Conservation (phyloP, 2,329 filamentous ascomycete genomes). For the Xylaria arbuscula region DNA sequence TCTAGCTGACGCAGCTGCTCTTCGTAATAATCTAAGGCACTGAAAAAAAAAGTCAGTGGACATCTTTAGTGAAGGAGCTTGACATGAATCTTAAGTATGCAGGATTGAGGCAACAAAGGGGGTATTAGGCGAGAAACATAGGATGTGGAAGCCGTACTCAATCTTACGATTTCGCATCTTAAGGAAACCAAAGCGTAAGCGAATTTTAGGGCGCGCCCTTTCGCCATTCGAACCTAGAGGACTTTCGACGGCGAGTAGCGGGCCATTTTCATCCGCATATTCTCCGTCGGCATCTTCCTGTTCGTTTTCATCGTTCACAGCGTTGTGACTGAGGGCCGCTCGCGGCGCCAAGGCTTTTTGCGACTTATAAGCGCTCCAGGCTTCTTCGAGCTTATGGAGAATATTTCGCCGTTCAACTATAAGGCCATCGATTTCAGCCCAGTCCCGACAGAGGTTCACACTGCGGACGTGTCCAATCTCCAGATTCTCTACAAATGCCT, state of each 20-base stretch:
- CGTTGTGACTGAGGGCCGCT: constrained; percentile 21
- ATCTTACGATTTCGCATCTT: constrained; percentile 77
- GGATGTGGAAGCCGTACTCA: constrained; percentile 58
- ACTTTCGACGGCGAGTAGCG: constrained; percentile 65
- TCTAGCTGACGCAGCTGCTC: constrained; percentile 84
- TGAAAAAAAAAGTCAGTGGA: constrained; percentile 23
- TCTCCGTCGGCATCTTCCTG: constrained; percentile 39
- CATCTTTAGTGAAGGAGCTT: background rate
- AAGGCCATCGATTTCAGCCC: constrained; percentile 81
- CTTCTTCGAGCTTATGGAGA: constrained; percentile 80
- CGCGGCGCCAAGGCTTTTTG: constrained; percentile 57
- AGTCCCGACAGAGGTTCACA: constrained; percentile 87
- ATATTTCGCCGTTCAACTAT: constrained; percentile 73
- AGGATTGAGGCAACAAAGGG: background rate
- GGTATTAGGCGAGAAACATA: background rate
- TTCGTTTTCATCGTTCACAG: constrained; percentile 32
- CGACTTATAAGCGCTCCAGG: constrained; percentile 82
- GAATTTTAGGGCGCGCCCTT: constrained; percentile 71
- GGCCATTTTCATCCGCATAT: constrained; percentile 55
- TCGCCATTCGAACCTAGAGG: constrained; percentile 56
- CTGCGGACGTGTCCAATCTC: constrained; percentile 90
- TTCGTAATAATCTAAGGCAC: constrained; percentile 91
- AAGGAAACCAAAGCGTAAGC: constrained; percentile 82
- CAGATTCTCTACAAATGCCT: constrained; percentile 85
- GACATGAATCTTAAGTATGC: background rate